phyloP scores from a whole-genome alignment of 2,329 filamentous ascomycete genomes.

The Daldinia sp. region DNA sequence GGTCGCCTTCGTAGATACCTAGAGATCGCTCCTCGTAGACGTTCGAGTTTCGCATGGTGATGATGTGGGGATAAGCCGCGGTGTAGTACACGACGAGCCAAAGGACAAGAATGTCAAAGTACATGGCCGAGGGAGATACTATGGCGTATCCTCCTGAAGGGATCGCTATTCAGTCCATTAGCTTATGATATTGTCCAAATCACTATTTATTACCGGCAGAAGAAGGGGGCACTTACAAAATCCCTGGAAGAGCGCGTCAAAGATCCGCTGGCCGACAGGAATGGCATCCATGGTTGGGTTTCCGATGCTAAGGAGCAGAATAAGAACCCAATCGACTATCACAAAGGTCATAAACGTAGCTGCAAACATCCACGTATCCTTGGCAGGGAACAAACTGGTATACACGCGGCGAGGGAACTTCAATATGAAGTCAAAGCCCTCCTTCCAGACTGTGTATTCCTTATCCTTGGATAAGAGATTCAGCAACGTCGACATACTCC shows the following conservation, averaged over 20 bases:
- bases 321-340: conserved; percentile 64
- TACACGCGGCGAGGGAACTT: conserved; percentile 58
- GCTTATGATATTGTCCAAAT: conserved; percentile 18
- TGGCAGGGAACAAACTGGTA: conserved; percentile 64
- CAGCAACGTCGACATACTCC: conserved; percentile 55
- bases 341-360: conserved; percentile 62
- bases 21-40: conserved; percentile 78
- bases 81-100: conserved; percentile 77
- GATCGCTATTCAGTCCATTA: conserved; percentile 52
- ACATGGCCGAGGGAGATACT: conserved; percentile 61
- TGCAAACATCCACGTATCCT: conserved; percentile 65
- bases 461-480: conserved; percentile 43
- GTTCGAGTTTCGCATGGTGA: conserved; percentile 76
- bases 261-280: conserved; percentile 59
- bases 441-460: conserved; percentile 51
- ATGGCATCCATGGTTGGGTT: conserved; percentile 60
- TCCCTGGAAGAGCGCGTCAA: conserved; percentile 66
- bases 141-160: conserved; percentile 68
- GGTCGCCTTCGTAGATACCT: conserved; percentile 64
- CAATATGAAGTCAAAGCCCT: conserved; percentile 55
- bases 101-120: conserved; percentile 69
- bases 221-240: conserved; percentile 52
- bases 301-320: conserved; percentile 65
- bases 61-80: conserved; percentile 71
- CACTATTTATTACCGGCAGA: conserved; percentile 2